A percentile compares a stretch with the other conserved stretches of the same genome.
Evolutionary conservation across 257 asterid species (phyloP).

Genomic region (Agastache rugosa): DNA sequence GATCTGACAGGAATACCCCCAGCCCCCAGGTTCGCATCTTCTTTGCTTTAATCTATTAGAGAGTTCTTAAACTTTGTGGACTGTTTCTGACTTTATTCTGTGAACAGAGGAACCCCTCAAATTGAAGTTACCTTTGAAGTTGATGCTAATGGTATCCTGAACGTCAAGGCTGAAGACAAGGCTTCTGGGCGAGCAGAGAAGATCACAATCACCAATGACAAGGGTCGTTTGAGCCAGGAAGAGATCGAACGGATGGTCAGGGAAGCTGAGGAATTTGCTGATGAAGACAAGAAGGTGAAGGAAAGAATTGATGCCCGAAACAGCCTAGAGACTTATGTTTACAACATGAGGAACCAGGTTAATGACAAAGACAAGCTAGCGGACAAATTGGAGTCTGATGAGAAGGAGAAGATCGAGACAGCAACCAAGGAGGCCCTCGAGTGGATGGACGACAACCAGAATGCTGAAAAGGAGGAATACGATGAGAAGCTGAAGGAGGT

Average conservation of each 20-base stretch:
- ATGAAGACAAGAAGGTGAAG: constrained; percentile 94
- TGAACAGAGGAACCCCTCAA: constrained; percentile 91
- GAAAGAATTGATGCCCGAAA: constrained; percentile 85
- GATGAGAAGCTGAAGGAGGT: constrained; percentile 98
- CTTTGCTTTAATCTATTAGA: background rate
- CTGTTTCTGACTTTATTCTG: constrained; percentile 6
- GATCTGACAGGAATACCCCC: constrained; percentile 92
- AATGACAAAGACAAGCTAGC: constrained; percentile 94
- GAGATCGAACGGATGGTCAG: constrained; percentile 93
- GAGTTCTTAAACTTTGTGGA: background rate
- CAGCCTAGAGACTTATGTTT: constrained; percentile 81
- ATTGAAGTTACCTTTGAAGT: constrained; percentile 96
- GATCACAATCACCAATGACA: constrained; percentile 96
- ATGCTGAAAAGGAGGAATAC: constrained; percentile 81
- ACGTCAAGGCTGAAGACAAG: constrained; percentile 96
- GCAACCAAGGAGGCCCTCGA: constrained; percentile 93
- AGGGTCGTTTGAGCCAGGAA: constrained; percentile 93
- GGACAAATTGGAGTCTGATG: constrained; percentile 81
- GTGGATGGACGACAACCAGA: constrained; percentile 94
- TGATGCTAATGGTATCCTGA: constrained; percentile 89
- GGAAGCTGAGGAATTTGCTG: constrained; percentile 94
- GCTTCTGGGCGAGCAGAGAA: constrained; percentile 87
- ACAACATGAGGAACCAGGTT: constrained; percentile 97
- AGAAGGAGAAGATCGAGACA: constrained; percentile 93
- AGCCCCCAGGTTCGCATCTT: constrained; percentile 74